These are phyloP conservation scores for Suillus americanus DNA, from an alignment of 768 basidiomycete species.

Conservation along the genomic window DNA sequence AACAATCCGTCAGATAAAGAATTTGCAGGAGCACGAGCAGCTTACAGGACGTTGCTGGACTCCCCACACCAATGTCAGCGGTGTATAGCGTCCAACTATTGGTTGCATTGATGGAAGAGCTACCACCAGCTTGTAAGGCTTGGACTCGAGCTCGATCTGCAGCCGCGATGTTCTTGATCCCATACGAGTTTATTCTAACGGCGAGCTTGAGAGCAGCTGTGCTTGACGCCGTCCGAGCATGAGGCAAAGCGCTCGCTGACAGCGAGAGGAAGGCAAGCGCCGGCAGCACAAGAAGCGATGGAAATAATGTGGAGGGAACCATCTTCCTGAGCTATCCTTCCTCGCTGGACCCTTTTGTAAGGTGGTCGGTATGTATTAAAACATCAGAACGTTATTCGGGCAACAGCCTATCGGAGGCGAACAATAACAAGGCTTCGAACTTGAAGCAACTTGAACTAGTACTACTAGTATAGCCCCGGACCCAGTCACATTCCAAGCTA, in stretches of 20 bases:
- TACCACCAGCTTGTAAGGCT: not conserved
- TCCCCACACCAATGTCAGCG: conserved; percentile 13
- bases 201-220: conserved; percentile 7
- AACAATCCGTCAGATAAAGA: not conserved
- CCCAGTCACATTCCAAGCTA: no score
- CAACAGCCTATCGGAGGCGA: no score
- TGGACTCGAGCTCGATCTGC: conserved; percentile 8
- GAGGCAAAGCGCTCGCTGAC: not conserved
- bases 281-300: conserved; percentile 1
- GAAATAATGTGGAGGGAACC: conserved; percentile 5
- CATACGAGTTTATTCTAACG: conserved; percentile 3
- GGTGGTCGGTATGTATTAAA: no score
- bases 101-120: conserved; percentile 14
- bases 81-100: conserved; percentile 14
- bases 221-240: not conserved
- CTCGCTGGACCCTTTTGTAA: no score
- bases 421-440: no score
- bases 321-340: not conserved
- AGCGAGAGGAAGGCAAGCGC: conserved; percentile 4
- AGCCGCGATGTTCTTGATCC: conserved; percentile 3
- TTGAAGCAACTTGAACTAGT: no score
- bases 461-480: no score
- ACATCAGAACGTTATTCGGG: no score
- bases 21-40: not conserved
- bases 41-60: conserved; percentile 14